Conservation (phyloP, 495 filamentous ascomycete species). For the Neurospora pannonica region DNA sequence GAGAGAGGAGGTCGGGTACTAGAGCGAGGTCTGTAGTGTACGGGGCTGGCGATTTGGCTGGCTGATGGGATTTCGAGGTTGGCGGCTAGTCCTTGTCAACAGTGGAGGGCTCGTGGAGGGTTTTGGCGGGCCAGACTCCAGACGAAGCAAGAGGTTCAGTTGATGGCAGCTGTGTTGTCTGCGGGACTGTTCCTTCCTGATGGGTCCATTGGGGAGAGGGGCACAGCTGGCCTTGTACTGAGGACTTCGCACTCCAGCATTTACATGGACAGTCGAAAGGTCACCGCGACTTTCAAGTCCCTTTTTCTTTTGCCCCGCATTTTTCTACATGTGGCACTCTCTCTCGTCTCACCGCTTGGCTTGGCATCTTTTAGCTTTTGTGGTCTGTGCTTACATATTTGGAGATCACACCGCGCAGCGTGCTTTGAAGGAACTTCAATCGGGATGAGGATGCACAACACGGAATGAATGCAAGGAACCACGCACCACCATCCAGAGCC, state of each 20-base stretch:
- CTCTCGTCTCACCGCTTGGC: constrained; percentile 7
- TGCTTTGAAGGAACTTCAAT: neutral
- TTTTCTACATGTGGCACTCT: neutral
- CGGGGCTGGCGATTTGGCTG: neutral
- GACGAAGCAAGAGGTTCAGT: constrained; percentile 8
- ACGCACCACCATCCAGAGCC: neutral
- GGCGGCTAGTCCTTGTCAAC: neutral
- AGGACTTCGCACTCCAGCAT: neutral
- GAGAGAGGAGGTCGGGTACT: constrained; percentile 5
- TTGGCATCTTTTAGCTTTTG: neutral
- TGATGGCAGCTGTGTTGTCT: neutral
- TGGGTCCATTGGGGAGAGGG: constrained; percentile 1
- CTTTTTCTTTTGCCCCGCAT: constrained; percentile 4
- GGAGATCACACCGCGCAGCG: neutral
- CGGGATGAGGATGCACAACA: neutral
- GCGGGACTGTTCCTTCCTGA: constrained; percentile 6
- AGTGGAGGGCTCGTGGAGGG: neutral
- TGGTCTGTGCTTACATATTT: neutral
- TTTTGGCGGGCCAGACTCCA: neutral
- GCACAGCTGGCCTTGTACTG: neutral
- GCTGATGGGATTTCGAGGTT: neutral
- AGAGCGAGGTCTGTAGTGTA: neutral
- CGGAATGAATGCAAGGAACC: neutral
- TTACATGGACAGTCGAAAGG: neutral
- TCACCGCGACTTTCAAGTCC: neutral